Evolutionary conservation across 768 basidiomycete species (phyloP).

Genomic region (Trametes punicea): DNA sequence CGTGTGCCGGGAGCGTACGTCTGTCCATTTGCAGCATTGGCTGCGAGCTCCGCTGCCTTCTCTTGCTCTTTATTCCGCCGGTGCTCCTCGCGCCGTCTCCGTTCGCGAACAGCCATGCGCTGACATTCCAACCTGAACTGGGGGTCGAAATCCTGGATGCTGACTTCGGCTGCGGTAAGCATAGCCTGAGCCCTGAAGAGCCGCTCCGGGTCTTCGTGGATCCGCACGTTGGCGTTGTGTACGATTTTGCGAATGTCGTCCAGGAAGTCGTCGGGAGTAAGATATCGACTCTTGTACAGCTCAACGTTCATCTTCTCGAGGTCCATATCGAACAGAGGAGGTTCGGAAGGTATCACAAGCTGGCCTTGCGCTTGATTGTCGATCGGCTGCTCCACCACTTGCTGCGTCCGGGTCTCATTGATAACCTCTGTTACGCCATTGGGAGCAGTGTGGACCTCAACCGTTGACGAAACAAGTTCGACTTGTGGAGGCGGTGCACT

Average conservation of each 20-base stretch:
- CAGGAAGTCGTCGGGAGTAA: slow-evolving; percentile 85
- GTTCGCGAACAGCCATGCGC: slow-evolving; percentile 77
- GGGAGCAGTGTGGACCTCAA: slow-evolving; percentile 36
- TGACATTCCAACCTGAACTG: slow-evolving; percentile 80
- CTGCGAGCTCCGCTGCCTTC: slow-evolving; percentile 24
- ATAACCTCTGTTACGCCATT: slow-evolving; percentile 46
- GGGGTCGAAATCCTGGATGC: slow-evolving; percentile 82
- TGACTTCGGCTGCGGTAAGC: slow-evolving; percentile 81
- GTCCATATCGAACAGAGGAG: slow-evolving; percentile 79
- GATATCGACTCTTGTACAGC: slow-evolving; percentile 81
- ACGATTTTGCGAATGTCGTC: slow-evolving; percentile 79
- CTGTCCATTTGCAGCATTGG: slow-evolving; percentile 23
- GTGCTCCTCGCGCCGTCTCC: slow-evolving; percentile 57
- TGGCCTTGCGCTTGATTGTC: slow-evolving; percentile 39
- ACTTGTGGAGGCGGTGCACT: slow-evolving; percentile 30
- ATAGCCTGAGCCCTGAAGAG: slow-evolving; percentile 83
- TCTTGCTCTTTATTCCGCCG: slow-evolving; percentile 33
- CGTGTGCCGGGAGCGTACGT: slow-evolving; percentile 50
- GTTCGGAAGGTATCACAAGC: slow-evolving; percentile 37
- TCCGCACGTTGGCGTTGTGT: slow-evolving; percentile 61
- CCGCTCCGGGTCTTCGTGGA: slow-evolving; percentile 67
- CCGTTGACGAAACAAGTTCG: slow-evolving; percentile 36
- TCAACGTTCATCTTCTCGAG: slow-evolving; percentile 87
- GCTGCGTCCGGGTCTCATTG: slow-evolving; percentile 31
- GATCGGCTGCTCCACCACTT: slow-evolving; percentile 19